Conservation (phyloP, 2,329 filamentous ascomycete species). For the Salinomyces thailandicus region DNA sequence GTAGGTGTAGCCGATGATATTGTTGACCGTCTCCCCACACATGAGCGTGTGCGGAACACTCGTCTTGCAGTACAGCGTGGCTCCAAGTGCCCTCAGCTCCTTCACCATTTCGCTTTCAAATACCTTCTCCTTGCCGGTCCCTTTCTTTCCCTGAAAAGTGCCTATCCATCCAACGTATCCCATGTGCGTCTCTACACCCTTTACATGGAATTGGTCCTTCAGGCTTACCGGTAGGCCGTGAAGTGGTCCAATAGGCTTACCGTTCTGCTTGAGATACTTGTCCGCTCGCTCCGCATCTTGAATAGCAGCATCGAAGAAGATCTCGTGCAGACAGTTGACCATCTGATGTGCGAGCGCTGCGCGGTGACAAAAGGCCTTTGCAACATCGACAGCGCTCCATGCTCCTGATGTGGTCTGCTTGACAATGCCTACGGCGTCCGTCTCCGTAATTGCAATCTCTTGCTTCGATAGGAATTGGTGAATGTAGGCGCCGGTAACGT, state of each 20-base stretch:
- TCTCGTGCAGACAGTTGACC: constrained; percentile 35
- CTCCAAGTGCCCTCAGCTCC: constrained; percentile 44
- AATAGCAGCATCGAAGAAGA: constrained; percentile 39
- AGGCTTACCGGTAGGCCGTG: constrained; percentile 40
- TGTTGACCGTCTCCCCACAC: constrained; percentile 50
- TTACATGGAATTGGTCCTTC: constrained; percentile 42
- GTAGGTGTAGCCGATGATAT: constrained; percentile 48
- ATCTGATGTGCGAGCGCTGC: constrained; percentile 44
- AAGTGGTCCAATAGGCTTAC: constrained; percentile 34
- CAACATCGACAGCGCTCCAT: constrained; percentile 48
- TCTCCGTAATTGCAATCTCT: constrained; percentile 53
- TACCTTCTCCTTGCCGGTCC: constrained; percentile 39
- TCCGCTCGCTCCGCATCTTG: constrained; percentile 33
- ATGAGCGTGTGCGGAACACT: constrained; percentile 48
- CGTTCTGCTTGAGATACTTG: constrained; percentile 27
- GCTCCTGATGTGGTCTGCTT: constrained; percentile 42
- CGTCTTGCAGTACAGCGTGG: constrained; percentile 47
- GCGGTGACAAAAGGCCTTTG: constrained; percentile 47
- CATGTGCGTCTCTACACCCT: constrained; percentile 40
- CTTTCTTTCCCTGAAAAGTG: constrained; percentile 46
- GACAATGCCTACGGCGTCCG: constrained; percentile 47
- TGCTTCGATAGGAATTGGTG: constrained; percentile 43
- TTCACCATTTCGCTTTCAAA: constrained; percentile 50
- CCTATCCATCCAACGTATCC: constrained; percentile 58
- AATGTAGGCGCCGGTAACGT: constrained; percentile 47